A percentile compares a stretch with the other conserved stretches of the same genome.
These are phyloP conservation scores for Aspergillus baeticus DNA, from an alignment of 495 filamentous ascomycete species.

Conservation along the genomic window DNA sequence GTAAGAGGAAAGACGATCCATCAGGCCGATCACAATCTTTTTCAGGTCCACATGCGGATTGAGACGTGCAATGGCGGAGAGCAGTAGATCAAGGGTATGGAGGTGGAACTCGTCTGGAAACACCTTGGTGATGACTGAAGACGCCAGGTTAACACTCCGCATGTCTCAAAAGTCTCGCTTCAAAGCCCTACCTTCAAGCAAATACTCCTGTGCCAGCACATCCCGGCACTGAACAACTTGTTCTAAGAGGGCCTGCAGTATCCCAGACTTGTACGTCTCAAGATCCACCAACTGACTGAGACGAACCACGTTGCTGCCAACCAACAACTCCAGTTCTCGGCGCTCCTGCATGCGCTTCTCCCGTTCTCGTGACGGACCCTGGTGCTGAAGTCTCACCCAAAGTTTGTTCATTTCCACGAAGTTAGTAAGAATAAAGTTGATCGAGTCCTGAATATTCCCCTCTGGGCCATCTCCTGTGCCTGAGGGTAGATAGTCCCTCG, in stretches of 20 bases:
- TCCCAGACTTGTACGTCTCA: slow-evolving; percentile 86
- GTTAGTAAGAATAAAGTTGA: slow-evolving; percentile 95
- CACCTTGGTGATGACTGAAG: slow-evolving; percentile 89
- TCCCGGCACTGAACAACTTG: slow-evolving; percentile 98
- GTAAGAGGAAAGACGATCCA: slow-evolving; percentile 93
- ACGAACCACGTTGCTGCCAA: slow-evolving; percentile 92
- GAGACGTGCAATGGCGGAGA: slow-evolving; percentile 84
- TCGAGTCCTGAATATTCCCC: slow-evolving; percentile 94
- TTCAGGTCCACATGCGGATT: slow-evolving; percentile 97
- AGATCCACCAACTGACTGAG: slow-evolving; percentile 95
- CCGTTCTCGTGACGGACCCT: slow-evolving; percentile 92
- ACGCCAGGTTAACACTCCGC: neutral
- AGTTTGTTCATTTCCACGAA: slow-evolving; percentile 99
- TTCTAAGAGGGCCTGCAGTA: slow-evolving; percentile 84
- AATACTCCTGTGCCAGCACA: slow-evolving; percentile 94
- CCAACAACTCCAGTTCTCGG: slow-evolving; percentile 90
- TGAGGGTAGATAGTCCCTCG: slow-evolving; percentile 78
- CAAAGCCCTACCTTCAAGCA: slow-evolving; percentile 68
- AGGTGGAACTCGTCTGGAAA: slow-evolving; percentile 99
- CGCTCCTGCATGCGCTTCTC: slow-evolving; percentile 91
- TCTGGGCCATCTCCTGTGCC: slow-evolving; percentile 86
- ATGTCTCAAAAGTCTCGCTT: neutral
- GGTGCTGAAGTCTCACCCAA: slow-evolving; percentile 96
- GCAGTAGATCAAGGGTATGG: slow-evolving; percentile 90
- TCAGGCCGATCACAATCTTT: slow-evolving; percentile 95